Conservation (phyloP, 1,139 yeast species). For the Geotrichum siamense region DNA sequence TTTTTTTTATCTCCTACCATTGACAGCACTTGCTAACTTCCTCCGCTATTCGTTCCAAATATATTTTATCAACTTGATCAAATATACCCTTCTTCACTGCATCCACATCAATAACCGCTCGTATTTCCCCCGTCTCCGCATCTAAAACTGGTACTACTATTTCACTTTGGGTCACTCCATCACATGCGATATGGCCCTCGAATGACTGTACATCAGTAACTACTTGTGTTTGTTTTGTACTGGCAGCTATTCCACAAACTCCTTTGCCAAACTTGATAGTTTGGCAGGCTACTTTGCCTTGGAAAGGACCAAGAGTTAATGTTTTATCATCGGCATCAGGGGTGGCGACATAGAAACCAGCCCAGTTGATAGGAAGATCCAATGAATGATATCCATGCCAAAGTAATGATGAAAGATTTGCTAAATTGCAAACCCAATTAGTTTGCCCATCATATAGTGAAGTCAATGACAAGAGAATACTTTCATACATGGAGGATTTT, state of each 20-base stretch:
- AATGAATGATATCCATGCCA: slow-evolving; percentile 66
- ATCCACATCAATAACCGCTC: slow-evolving; percentile 85
- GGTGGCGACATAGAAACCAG: slow-evolving; percentile 72
- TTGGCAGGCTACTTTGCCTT: slow-evolving; percentile 96
- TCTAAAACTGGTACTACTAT: slow-evolving; percentile 77
- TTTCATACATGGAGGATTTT: slow-evolving; percentile 54
- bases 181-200: slow-evolving; percentile 96
- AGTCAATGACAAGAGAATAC: slow-evolving; percentile 51
- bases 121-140: slow-evolving; percentile 38
- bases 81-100: slow-evolving; percentile 61
- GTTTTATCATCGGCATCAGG: slow-evolving; percentile 32
- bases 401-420: slow-evolving; percentile 76
- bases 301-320: slow-evolving; percentile 86
- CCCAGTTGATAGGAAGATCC: slow-evolving; percentile 61
- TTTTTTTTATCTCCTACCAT: too few relatives aligned
- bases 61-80: slow-evolving; percentile 50
- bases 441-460: slow-evolving; percentile 56
- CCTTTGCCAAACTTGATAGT: slow-evolving; percentile 69
- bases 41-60: slow-evolving; percentile 53
- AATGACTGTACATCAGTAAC: slow-evolving; percentile 69
- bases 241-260: slow-evolving; percentile 86
- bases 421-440: slow-evolving; percentile 83
- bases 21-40: slow-evolving; percentile 47
- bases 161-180: slow-evolving; percentile 88
- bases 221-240: slow-evolving; percentile 50